Percentiles rank a stretch among this genome's conserved stretches.
Conservation (phyloP, 768 basidiomycete genomes). For the Boletus coccyginus region DNA sequence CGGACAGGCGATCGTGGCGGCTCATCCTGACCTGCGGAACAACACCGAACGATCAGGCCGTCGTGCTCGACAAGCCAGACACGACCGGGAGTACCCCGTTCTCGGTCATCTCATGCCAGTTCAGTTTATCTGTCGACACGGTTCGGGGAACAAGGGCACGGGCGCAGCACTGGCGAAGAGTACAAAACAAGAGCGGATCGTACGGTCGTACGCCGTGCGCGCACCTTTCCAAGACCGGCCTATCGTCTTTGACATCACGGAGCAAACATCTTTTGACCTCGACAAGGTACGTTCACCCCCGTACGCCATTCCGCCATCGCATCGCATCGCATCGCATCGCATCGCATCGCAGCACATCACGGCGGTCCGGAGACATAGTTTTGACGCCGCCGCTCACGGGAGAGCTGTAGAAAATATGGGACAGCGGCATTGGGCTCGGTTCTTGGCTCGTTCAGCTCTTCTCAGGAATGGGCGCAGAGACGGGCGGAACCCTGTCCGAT, state of each 20-base stretch:
- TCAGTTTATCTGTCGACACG: conserved; percentile 33
- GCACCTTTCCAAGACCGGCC: background rate
- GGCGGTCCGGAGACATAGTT: background rate
- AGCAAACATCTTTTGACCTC: conserved; percentile 87
- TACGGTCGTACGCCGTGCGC: conserved; percentile 24
- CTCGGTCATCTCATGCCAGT: conserved; percentile 69
- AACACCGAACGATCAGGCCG: conserved; percentile 24
- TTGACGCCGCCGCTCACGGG: conserved; percentile 16
- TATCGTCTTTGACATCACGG: conserved; percentile 50
- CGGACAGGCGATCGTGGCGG: conserved; percentile 54
- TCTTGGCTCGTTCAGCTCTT: conserved; percentile 62
- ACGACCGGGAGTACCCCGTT: conserved; percentile 48
- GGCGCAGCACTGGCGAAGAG: conserved; percentile 15
- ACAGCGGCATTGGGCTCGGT: conserved; percentile 84
- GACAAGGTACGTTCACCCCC: conserved; percentile 67
- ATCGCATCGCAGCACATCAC: background rate
- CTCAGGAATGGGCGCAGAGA: conserved; percentile 7
- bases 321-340: too few relatives aligned
- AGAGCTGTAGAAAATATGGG: conserved; percentile 85
- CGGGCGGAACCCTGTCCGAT: conserved; percentile 1
- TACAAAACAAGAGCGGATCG: conserved; percentile 67
- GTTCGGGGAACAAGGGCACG: background rate
- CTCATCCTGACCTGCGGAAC: conserved; percentile 53
- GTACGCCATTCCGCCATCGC: too few relatives aligned
- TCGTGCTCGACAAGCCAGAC: conserved; percentile 42